Evolutionary conservation across 768 basidiomycete genomes (phyloP).

Genomic region (Pisolithus marmoratus): DNA sequence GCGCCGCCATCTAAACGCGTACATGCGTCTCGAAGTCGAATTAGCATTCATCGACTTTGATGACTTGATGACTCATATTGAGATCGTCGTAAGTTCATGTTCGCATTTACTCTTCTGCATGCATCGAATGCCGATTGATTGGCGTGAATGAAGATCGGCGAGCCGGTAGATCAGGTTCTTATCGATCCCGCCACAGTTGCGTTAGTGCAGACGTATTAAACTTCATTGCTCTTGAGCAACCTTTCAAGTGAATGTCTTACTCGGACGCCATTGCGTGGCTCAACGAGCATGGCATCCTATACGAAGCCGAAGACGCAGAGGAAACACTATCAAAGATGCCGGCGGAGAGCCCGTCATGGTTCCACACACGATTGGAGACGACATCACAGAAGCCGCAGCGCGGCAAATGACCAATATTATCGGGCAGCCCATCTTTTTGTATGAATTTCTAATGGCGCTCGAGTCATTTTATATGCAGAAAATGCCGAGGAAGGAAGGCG

Average conservation of each 20-base stretch:
- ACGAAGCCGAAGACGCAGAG: conserved; percentile 78
- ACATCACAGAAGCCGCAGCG: conserved; percentile 98
- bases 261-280: conserved; percentile 91
- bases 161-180: conserved; percentile 79
- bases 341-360: conserved; percentile 48
- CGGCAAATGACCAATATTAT: conserved; percentile 98
- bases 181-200: conserved; percentile 65
- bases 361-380: conserved; percentile 81
- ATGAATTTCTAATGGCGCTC: conserved; percentile 89
- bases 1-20: conserved; percentile 91
- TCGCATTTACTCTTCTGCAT: neutral
- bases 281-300: conserved; percentile 85
- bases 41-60: conserved; percentile 92
- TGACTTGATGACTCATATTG: conserved; percentile 90
- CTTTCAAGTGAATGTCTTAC: conserved; percentile 89
- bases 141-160: conserved; percentile 65
- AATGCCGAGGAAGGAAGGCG: conserved; percentile 59
- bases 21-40: conserved; percentile 94
- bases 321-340: conserved; percentile 43
- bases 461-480: conserved; percentile 99
- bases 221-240: conserved; percentile 73
- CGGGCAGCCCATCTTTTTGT: conserved; percentile 84
- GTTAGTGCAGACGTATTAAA: conserved; percentile 84
- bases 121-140: conserved; percentile 12
- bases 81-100: conserved; percentile 61